These are phyloP conservation scores for Penicillium silybi DNA, from an alignment of 495 filamentous ascomycete genomes.

Conservation along the genomic window DNA sequence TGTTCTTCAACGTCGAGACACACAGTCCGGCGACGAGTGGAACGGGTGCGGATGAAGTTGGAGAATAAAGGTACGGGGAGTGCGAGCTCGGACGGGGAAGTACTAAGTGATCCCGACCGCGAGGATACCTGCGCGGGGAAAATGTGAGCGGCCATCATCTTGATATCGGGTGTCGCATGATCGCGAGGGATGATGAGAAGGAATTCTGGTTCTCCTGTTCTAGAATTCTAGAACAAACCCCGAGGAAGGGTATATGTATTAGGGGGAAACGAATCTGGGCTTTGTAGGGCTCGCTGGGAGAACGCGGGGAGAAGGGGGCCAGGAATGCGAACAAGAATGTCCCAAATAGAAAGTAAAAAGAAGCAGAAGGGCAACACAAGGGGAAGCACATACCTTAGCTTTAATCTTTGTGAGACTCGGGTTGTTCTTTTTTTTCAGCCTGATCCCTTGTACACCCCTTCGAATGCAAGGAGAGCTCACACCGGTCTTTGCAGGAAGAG, in stretches of 20 bases:
- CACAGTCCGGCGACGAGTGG: conserved; percentile 20
- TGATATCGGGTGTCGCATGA: conserved; percentile 13
- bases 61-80: conserved; percentile 20
- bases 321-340: not conserved
- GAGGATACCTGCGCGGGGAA: conserved; percentile 26
- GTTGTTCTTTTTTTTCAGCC: conserved; percentile 1
- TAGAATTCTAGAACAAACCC: not conserved
- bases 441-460: conserved; percentile 20
- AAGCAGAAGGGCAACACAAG: conserved; percentile 2
- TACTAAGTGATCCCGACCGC: conserved; percentile 24
- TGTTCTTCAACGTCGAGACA: conserved; percentile 23
- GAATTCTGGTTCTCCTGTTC: conserved; percentile 11
- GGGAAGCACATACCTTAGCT: conserved; percentile 9
- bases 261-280: not conserved
- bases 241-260: not conserved
- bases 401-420: conserved; percentile 10
- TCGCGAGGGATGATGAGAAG: conserved; percentile 6
- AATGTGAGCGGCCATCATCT: conserved; percentile 36
- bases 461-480: conserved; percentile 19
- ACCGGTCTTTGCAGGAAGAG: conserved; percentile 20
- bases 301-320: conserved; percentile 1
- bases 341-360: not conserved
- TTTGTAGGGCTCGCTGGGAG: not conserved
- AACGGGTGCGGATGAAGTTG: conserved; percentile 24
- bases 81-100: conserved; percentile 20